Base-by-base conservation (phyloP, 225 moss, liverwort and hornwort genomes). In the Asterella californica region DNA sequence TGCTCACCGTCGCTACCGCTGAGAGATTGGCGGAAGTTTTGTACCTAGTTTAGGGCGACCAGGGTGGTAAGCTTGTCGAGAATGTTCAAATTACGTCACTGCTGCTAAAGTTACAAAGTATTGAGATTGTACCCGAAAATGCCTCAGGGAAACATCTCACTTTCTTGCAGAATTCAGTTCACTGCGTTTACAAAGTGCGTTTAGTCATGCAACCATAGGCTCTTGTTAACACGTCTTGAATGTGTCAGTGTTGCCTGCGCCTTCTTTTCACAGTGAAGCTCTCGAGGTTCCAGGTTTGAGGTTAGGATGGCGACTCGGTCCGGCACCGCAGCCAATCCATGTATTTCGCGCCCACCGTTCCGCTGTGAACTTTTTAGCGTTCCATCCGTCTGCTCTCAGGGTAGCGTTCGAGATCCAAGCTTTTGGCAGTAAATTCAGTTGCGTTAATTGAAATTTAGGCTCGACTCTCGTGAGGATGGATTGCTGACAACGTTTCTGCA, bases 281-380 rank as follows among this genome's bases (percentile, higher is more conserved):
- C 21, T 57, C 54, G 54, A 55, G n/a, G n/a, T n/a, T n/a, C n/a
- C n/a, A n/a, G n/a, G n/a, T n/a, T n/a, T n/a, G n/a, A n/a, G 60
- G 50, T 27, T 68, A 14, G 9, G 6, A 83, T 83, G 83, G 86
- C 81, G 3, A 76, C 74, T 83, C 77, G 90, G 95, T 48, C 79
- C 86, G 72, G 86, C 95, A 32, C 99, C 99, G 32, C 95, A 99
- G 38, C 99, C 99, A 9, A 89, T 88, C 57, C 88, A 90, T 61
- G 95, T 99, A 25, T 89, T 99, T 81, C 99, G 99, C 14, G 93
- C 88, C 27, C 99, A 99, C 82, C 91, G 95, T 75, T 90, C 90
- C 75, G 89, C 92, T 77, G 95, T 99, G 62, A 91, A 89, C 33
- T 91, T 86, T 32, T 78, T 99, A 72, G 90, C 90, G 32, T 95